phyloP scores from a whole-genome alignment of 1,284 basidiomycete species.

The Papiliotrema terrestris region DNA sequence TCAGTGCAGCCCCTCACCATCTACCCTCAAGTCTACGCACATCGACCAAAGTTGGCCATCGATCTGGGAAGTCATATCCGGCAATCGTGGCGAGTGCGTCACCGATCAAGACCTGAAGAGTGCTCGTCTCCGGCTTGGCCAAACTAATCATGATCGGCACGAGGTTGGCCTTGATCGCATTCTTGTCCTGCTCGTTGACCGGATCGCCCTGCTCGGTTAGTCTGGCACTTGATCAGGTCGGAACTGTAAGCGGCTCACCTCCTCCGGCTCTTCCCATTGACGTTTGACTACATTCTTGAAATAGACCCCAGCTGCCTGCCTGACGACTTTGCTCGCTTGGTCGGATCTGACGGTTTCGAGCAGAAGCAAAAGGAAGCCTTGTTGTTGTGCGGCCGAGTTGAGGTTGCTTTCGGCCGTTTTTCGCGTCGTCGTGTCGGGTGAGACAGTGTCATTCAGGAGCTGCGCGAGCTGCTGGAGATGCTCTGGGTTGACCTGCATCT shows the following conservation, averaged over 20 bases:
- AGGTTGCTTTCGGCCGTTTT: slow-evolving; percentile 78
- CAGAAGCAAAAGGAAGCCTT: slow-evolving; percentile 75
- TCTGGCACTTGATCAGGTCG: too few species aligned
- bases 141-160: slow-evolving; percentile 56
- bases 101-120: slow-evolving; percentile 69
- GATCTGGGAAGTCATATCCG: slow-evolving; percentile 76
- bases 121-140: slow-evolving; percentile 44
- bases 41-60: slow-evolving; percentile 81
- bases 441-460: slow-evolving; percentile 51
- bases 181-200: slow-evolving; percentile 44
- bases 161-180: slow-evolving; percentile 53
- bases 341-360: slow-evolving; percentile 65
- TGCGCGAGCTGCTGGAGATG: slow-evolving; percentile 37
- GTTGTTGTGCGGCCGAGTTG: slow-evolving; percentile 61
- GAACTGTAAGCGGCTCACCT: slow-evolving; percentile 55
- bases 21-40: slow-evolving; percentile 54
- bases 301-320: slow-evolving; percentile 78
- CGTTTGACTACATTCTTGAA: slow-evolving; percentile 83
- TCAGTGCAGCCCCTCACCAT: slow-evolving; percentile 1
- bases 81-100: slow-evolving; percentile 86
- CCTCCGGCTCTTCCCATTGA: slow-evolving; percentile 64
- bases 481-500: slow-evolving; percentile 42
- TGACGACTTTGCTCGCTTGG: slow-evolving; percentile 53
- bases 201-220: background rate
- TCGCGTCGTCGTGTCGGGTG: slow-evolving; percentile 66